A percentile compares a stretch with the other conserved stretches of the same genome.
Evolutionary conservation across 2,329 filamentous ascomycete species (phyloP).

Genomic region (Tolypocladium capitatum): DNA sequence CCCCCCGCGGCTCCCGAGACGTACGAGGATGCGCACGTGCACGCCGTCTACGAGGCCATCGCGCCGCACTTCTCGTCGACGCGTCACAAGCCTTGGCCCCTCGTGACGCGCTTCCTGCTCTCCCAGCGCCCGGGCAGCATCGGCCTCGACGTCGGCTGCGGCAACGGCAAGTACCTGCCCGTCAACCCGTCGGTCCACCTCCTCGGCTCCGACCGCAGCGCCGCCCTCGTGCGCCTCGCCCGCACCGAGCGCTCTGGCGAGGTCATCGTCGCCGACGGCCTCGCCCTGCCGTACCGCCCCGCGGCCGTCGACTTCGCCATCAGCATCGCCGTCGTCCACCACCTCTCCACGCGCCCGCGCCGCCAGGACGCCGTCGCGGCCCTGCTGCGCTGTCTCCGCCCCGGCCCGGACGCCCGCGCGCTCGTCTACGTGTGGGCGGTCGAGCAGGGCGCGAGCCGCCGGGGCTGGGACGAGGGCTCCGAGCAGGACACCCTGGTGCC

Average conservation of each 20-base stretch:
- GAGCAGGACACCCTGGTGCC: slow-evolving; percentile 91
- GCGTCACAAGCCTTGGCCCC: slow-evolving; percentile 78
- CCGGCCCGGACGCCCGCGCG: slow-evolving; percentile 47
- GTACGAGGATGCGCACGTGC: slow-evolving; percentile 82
- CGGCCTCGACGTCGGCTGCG: slow-evolving; percentile 85
- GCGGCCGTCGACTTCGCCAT: slow-evolving; percentile 65
- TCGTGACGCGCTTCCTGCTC: slow-evolving; percentile 67
- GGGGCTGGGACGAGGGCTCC: slow-evolving; percentile 76
- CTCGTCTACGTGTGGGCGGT: slow-evolving; percentile 92
- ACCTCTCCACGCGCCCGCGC: slow-evolving; percentile 66
- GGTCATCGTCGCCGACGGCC: slow-evolving; percentile 66
- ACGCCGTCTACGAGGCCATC: slow-evolving; percentile 81
- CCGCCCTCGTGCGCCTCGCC: slow-evolving; percentile 39
- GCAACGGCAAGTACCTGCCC: slow-evolving; percentile 88
- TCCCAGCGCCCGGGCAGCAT: slow-evolving; percentile 55
- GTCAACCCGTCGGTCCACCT: slow-evolving; percentile 70
- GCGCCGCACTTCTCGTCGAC: slow-evolving; percentile 75
- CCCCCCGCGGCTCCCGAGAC: slow-evolving; percentile 26
- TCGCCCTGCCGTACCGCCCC: slow-evolving; percentile 65
- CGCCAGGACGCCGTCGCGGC: slow-evolving; percentile 58
- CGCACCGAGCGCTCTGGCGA: slow-evolving; percentile 38
- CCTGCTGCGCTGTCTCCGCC: slow-evolving; percentile 53
- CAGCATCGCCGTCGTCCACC: slow-evolving; percentile 87
- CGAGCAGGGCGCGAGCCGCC: slow-evolving; percentile 73
- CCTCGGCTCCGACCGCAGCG: slow-evolving; percentile 71